Base-by-base conservation (phyloP, 2,329 filamentous ascomycete species). In the Oidium heveae region DNA sequence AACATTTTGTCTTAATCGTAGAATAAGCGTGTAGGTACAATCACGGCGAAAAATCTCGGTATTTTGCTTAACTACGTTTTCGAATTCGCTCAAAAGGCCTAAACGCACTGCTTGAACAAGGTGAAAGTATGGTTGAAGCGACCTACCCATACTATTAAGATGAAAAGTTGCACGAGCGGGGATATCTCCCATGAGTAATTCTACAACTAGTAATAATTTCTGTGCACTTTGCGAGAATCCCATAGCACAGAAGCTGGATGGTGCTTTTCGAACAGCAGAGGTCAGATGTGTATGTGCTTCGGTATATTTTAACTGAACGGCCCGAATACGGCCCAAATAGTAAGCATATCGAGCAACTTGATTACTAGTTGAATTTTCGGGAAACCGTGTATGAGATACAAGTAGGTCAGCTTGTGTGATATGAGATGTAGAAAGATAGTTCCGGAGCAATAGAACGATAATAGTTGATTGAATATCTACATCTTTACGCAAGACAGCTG, bases 111-210 rank as follows among this genome's bases (percentile, higher is more conserved):
- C 88, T 67, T 93, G 87, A 2, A 96, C 88, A 52, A 98, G 80
- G 57, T 88, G 74, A 68, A 98, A 84, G 72, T 98, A 98, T 1
- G 91, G 89, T 65, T 88, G 82, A 58, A 98, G 76, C 18, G 89
- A 80, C 60, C 82, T 77, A 71, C 96, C 91, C 63, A 96, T 79
- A 56, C 79, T 80, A 1, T 87, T 79, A 65, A 91, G 85, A 56
- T 91, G 84, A 79, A 98, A 98, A 55, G 89, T 83, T 16, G 87
- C 84, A 57, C 91, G 85, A 64, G 96, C 89, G 33, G 91, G 91
- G 61, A 98, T 98, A 65, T 98, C 91, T 59, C 91, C 91, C 91
- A 98, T 98, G 59, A 98, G 72, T 57, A 98, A 74, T 72, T 98
- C 89, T 13, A 98, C 91, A 20, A 98, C 87, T 46, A 96, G 79